phyloP scores from a whole-genome alignment of 2,329 filamentous ascomycete species.

The Coniochaeta sp. region DNA sequence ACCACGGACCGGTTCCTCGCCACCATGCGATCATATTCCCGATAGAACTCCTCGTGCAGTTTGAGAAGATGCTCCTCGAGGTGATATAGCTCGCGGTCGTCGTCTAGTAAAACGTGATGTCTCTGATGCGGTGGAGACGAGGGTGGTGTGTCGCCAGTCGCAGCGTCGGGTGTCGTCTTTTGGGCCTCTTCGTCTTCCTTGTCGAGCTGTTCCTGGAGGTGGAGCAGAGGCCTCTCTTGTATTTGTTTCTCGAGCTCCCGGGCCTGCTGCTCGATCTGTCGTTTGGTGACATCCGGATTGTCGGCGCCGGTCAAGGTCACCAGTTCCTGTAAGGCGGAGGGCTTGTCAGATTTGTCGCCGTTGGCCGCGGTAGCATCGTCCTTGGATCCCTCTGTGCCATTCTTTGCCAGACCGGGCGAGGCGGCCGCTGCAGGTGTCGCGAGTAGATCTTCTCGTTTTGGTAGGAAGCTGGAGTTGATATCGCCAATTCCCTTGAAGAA shows the following conservation, averaged over 20 bases:
- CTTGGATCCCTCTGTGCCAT: slow-evolving; percentile 2
- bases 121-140: slow-evolving; percentile 33
- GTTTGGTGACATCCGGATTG: slow-evolving; percentile 59
- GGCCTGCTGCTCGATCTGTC: slow-evolving; percentile 80
- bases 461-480: slow-evolving; percentile 96
- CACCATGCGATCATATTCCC: slow-evolving; percentile 63
- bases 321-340: slow-evolving; percentile 60
- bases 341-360: slow-evolving; percentile 18
- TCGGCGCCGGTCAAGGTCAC: slow-evolving; percentile 69
- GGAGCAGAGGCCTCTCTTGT: slow-evolving; percentile 79
- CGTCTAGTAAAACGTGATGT: slow-evolving; percentile 78
- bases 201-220: slow-evolving; percentile 86
- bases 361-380: slow-evolving; percentile 7
- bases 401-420: neutral
- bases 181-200: slow-evolving; percentile 67
- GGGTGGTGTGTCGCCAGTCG: slow-evolving; percentile 9
- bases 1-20: slow-evolving; percentile 47
- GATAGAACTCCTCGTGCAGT: slow-evolving; percentile 75
- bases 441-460: slow-evolving; percentile 60
- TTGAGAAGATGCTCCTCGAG: slow-evolving; percentile 69
- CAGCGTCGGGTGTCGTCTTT: slow-evolving; percentile 32
- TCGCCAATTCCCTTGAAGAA: slow-evolving; percentile 98
- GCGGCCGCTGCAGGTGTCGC: slow-evolving; percentile 18
- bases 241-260: slow-evolving; percentile 83
- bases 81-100: slow-evolving; percentile 74